A percentile compares a stretch with the other conserved stretches of the same genome.
Evolutionary conservation across 2,329 filamentous ascomycete genomes (phyloP).

Genomic region (Botryosphaeria dothidea): DNA sequence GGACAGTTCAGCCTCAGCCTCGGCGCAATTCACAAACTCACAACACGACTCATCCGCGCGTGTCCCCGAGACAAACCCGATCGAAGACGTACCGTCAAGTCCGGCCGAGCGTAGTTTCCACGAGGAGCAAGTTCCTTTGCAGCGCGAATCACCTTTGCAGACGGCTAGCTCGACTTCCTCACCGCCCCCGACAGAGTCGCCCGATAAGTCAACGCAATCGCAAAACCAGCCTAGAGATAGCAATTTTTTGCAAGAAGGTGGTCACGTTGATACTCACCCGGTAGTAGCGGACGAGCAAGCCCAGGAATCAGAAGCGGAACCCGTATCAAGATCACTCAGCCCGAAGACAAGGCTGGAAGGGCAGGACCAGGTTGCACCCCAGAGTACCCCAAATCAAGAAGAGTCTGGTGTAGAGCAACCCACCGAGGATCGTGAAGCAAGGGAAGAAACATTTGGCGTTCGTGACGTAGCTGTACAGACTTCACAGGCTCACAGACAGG

Average conservation of each 20-base stretch:
- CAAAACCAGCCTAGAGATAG: neutral
- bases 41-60: conserved; percentile 12
- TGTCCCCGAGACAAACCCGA: conserved; percentile 20
- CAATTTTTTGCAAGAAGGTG: neutral
- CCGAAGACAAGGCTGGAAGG: neutral
- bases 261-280: neutral
- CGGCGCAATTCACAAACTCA: conserved; percentile 6
- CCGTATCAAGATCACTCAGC: neutral
- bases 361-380: neutral
- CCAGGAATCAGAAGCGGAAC: neutral
- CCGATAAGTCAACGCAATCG: neutral
- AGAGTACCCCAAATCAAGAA: neutral
- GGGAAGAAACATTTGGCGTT: neutral
- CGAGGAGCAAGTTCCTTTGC: neutral
- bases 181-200: conserved; percentile 1
- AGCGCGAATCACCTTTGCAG: neutral
- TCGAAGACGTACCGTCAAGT: conserved; percentile 16
- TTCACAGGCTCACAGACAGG: neutral
- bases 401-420: neutral
- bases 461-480: neutral
- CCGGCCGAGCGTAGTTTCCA: neutral
- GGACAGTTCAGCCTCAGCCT: neutral
- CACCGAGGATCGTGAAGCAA: too few relatives aligned
- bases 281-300: neutral
- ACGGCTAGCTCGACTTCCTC: conserved; percentile 4